Evolutionary conservation across 768 basidiomycete species (phyloP).

Genomic region (Lepiota venenata): DNA sequence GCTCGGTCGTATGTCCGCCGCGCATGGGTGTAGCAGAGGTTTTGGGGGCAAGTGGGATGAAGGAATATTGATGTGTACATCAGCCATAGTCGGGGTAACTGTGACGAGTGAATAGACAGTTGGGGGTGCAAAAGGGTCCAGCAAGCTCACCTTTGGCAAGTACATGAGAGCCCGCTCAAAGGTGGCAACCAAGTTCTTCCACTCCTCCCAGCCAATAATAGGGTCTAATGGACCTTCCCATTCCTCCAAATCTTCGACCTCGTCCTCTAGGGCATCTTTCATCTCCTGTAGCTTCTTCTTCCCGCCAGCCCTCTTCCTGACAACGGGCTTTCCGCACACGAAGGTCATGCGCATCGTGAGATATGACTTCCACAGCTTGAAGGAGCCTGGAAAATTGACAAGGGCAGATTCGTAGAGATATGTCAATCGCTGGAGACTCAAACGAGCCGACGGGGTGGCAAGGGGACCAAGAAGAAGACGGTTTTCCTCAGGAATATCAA

Average conservation of each 20-base stretch:
- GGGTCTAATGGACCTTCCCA: slow-evolving; percentile 89
- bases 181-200: slow-evolving; percentile 82
- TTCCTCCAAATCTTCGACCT: slow-evolving; percentile 70
- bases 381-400: slow-evolving; percentile 80
- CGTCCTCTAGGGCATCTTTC: slow-evolving; percentile 87
- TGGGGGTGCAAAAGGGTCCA: slow-evolving; percentile 2
- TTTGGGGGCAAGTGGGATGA: slow-evolving; percentile 85
- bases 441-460: slow-evolving; percentile 65
- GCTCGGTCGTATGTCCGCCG: slow-evolving; percentile 93
- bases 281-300: slow-evolving; percentile 91
- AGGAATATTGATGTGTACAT: slow-evolving; percentile 88
- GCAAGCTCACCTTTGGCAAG: slow-evolving; percentile 73
- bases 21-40: slow-evolving; percentile 85
- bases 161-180: slow-evolving; percentile 96
- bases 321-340: slow-evolving; percentile 73
- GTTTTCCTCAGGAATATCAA: slow-evolving; percentile 46
- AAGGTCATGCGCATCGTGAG: slow-evolving; percentile 78
- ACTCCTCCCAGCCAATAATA: slow-evolving; percentile 94
- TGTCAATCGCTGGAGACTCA: slow-evolving; percentile 77
- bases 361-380: slow-evolving; percentile 97
- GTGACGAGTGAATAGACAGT: slow-evolving; percentile 5
- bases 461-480: slow-evolving; percentile 74
- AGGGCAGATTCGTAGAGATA: slow-evolving; percentile 96
- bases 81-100: slow-evolving; percentile 95
- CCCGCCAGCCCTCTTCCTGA: slow-evolving; percentile 78